Conservation (phyloP, 2,329 filamentous ascomycete genomes). For the Sclerotinia nivalis region DNA sequence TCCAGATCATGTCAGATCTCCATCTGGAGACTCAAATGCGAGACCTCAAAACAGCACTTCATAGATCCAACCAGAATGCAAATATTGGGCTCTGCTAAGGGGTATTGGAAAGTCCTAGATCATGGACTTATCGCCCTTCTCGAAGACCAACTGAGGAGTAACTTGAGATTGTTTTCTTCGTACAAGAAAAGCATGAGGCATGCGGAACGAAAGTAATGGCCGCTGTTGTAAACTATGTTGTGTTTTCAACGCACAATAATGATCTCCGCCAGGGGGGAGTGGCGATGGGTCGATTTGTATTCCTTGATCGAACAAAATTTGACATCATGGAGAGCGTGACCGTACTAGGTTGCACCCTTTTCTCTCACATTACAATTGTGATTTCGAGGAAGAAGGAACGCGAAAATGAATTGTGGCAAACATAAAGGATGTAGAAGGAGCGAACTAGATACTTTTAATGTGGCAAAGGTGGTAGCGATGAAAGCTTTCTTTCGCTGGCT, state of each 20-base stretch:
- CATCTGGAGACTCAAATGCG: slow-evolving; percentile 27
- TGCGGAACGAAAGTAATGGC: slow-evolving; percentile 16
- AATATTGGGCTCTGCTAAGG: slow-evolving; percentile 25
- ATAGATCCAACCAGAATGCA: slow-evolving; percentile 25
- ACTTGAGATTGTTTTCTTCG: slow-evolving; percentile 22
- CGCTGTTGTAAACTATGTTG: background rate
- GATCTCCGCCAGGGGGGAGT: background rate
- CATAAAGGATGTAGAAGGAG: slow-evolving; percentile 44
- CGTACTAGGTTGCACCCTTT: slow-evolving; percentile 51
- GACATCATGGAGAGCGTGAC: slow-evolving; percentile 43
- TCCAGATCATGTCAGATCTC: slow-evolving; percentile 29
- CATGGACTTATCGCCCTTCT: slow-evolving; percentile 19
- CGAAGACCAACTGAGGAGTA: background rate
- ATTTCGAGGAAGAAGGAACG: slow-evolving; percentile 41
- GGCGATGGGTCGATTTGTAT: slow-evolving; percentile 39
- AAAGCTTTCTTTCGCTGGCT: too few species aligned
- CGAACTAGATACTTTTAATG: background rate
- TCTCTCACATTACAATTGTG: slow-evolving; percentile 48
- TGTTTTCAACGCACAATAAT: background rate
- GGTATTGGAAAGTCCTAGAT: slow-evolving; percentile 23
- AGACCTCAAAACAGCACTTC: slow-evolving; percentile 25
- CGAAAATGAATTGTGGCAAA: slow-evolving; percentile 45
- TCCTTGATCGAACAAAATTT: slow-evolving; percentile 46
- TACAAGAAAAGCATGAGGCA: slow-evolving; percentile 1
- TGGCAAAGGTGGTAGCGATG: background rate